Evolutionary conservation across 2,329 filamentous ascomycete species (phyloP), one percentile per base, ranked within the genome.

Genomic region (Metarhizium rileyi): DNA sequence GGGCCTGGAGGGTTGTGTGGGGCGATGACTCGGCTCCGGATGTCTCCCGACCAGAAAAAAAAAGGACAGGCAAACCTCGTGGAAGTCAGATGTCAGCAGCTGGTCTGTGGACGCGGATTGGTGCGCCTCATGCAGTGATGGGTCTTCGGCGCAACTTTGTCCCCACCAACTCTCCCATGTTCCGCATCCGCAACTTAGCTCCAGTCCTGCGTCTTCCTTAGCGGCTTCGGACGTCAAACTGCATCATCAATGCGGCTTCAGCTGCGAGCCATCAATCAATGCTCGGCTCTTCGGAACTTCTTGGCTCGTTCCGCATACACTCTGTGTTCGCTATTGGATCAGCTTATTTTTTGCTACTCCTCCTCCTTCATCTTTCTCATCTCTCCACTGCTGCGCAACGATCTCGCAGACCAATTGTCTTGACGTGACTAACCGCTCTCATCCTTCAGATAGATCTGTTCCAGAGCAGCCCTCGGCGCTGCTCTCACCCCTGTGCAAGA

Each of bases 381-480:
- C 33, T 36, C 16, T 36, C 33, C n/a, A n/a, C n/a, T n/a, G 33
- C 14, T 36, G 35, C n/a, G 18, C 8, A 18, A 18, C 18, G 16
- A 20, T 6, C 16, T 8, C 16, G 4, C n/a, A 38, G 18, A 8
- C n/a, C 18, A 38, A 14, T 12, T 18, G n/a, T 14, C 20, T 14
- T 14, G 20, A 14, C 38, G 10, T 23, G 4, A 20, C 38, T 42
- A 25, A 42, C 22, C 22, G 1, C n/a, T 27, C 23, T 46, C 14
- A 9, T 30, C 27, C 4, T 33, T 7, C 43, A 51, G 47, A 51
- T 49, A 55, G 48, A 55, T 50, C 36, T 52, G 49, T 54, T 54
- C 51, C 55, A 54, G 55, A 56, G 55, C 55, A 56, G 55, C 55
- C 55, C 50, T 55, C 50, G 53, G 50, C 49, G 55, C 55, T 56